Conservation (phyloP, 2,329 filamentous ascomycete species). For the Sclerotinia glacialis region DNA sequence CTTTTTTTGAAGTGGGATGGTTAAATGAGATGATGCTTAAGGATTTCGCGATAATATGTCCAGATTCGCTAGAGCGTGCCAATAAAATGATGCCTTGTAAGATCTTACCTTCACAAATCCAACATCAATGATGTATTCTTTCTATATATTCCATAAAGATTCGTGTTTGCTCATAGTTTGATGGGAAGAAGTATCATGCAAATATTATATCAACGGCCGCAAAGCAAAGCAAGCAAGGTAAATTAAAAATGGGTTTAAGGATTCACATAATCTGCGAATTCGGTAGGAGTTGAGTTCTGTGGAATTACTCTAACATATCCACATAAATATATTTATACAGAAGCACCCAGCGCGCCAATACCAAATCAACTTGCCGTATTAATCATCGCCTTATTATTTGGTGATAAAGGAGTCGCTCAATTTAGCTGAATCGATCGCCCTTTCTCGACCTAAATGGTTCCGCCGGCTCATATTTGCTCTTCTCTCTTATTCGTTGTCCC, state of each 20-base stretch:
- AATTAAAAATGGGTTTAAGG: not conserved
- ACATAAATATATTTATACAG: not conserved
- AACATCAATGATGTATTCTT: not conserved
- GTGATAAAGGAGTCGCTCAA: not conserved
- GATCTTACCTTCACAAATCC: not conserved
- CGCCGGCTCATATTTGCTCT: constrained; percentile 85
- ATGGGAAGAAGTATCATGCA: not conserved
- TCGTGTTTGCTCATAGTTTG: not conserved
- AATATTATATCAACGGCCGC: not conserved
- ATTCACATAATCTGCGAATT: not conserved
- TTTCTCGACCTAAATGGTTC: constrained; percentile 74
- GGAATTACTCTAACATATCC: not conserved
- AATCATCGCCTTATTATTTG: not conserved
- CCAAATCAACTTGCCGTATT: constrained; percentile 6
- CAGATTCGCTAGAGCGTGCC: constrained; percentile 11
- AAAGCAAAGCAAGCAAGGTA: not conserved
- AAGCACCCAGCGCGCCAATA: constrained; percentile 11
- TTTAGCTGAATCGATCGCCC: constrained; percentile 77
- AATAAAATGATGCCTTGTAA: not conserved
- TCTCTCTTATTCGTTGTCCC: constrained; percentile 64
- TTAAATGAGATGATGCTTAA: constrained; percentile 11
- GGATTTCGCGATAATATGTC: not conserved
- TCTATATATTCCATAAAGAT: not conserved
- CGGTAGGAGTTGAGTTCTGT: constrained; percentile 15
- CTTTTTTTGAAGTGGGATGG: constrained; percentile 13